Evolutionary conservation across 441 rosid species (phyloP).

Genomic region (Croton laevigatus): DNA sequence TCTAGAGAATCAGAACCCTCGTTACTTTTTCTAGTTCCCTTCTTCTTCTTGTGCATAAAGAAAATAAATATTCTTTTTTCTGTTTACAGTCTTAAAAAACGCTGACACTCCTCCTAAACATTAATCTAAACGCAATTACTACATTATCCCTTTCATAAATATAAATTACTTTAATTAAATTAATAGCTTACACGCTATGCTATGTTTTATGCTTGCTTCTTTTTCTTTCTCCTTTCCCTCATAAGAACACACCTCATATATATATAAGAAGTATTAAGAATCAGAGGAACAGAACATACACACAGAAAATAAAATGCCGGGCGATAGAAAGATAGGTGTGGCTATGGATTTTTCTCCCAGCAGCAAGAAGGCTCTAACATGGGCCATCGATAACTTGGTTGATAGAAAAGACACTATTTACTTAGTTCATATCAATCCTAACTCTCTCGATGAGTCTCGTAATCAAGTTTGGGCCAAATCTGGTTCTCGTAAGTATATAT

Average conservation of each 20-base stretch:
- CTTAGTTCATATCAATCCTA: conserved; percentile 59
- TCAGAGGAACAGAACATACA: too few species aligned
- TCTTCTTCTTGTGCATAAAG: too few species aligned
- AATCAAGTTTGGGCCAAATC: conserved; percentile 51
- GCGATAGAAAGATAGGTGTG: conserved; percentile 68
- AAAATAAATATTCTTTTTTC: too few species aligned
- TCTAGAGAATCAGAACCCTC: too few species aligned
- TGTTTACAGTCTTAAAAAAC: too few species aligned
- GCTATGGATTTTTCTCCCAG: conserved; percentile 89
- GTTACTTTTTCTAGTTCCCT: too few species aligned
- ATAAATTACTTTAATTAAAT: neutral
- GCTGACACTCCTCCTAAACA: too few species aligned
- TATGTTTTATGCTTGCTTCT: neutral
- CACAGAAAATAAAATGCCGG: conserved; percentile 38
- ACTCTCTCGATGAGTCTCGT: conserved; percentile 42
- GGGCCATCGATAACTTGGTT: conserved; percentile 78
- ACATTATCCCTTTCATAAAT: too few species aligned
- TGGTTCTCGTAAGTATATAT: conserved; percentile 65
- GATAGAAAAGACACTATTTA: conserved; percentile 66
- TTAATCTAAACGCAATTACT: too few species aligned
- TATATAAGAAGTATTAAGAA: neutral
- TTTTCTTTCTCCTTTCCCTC: neutral
- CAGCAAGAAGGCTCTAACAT: conserved; percentile 83
- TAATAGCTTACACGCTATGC: neutral
- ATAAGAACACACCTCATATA: neutral